These are phyloP conservation scores for Dactylorhiza incarnata DNA, from an alignment of 106 monocot species.

Conservation along the genomic window DNA sequence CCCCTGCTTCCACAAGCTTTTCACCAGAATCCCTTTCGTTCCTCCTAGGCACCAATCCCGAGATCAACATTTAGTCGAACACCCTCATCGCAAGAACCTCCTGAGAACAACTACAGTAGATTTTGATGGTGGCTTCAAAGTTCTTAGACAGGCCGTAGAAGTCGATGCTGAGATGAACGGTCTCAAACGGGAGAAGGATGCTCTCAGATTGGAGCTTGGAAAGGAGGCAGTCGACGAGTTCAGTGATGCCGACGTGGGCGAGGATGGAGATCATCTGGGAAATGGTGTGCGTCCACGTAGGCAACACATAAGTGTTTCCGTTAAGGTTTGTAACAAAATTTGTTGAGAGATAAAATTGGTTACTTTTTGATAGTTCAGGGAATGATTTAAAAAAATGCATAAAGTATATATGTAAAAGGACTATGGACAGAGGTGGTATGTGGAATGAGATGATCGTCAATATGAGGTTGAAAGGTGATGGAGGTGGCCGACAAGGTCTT, in stretches of 20 bases:
- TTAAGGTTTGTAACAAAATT: too few relatives aligned
- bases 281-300: constrained; percentile 25
- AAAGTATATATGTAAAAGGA: too few relatives aligned
- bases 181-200: constrained; percentile 70
- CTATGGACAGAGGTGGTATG: too few relatives aligned
- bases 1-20: constrained; percentile 88
- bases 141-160: constrained; percentile 72
- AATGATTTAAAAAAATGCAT: too few relatives aligned
- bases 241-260: constrained; percentile 46
- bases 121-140: constrained; percentile 43
- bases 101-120: constrained; percentile 52
- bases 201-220: constrained; percentile 56
- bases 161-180: constrained; percentile 57
- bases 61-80: constrained; percentile 75
- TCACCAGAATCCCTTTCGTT: constrained; percentile 62
- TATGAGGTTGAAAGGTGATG: too few relatives aligned
- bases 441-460: too few relatives aligned
- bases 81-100: constrained; percentile 57
- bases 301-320: too few relatives aligned
- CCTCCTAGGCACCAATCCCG: constrained; percentile 21
- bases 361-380: too few relatives aligned
- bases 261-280: constrained; percentile 74
- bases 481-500: too few relatives aligned
- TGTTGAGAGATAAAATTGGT: too few relatives aligned
- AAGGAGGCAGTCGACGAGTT: constrained; percentile 51